Evolutionary conservation across 1,284 basidiomycete species (phyloP).

Genomic region (Somion occarium): DNA sequence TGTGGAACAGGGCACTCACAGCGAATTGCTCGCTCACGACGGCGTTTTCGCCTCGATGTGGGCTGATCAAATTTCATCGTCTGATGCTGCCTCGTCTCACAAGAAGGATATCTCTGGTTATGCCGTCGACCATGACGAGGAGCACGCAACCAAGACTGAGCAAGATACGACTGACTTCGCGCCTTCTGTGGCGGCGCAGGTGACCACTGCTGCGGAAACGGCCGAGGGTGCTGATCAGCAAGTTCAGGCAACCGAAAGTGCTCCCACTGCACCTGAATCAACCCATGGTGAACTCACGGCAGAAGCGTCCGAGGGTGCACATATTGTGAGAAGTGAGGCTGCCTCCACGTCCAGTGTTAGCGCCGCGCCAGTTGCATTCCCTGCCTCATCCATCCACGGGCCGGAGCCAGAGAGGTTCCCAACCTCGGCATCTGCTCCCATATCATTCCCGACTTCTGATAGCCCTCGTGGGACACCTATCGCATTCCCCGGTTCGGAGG

Average conservation of each 20-base stretch:
- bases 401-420: slow-evolving; percentile 17
- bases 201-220: slow-evolving; percentile 14
- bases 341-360: slow-evolving; percentile 25
- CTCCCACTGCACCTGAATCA: background rate
- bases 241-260: background rate
- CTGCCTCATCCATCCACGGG: slow-evolving; percentile 32
- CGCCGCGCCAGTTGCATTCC: slow-evolving; percentile 34
- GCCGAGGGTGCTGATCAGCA: slow-evolving; percentile 22
- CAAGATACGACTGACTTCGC: slow-evolving; percentile 12
- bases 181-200: slow-evolving; percentile 11
- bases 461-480: slow-evolving; percentile 22
- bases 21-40: slow-evolving; percentile 62
- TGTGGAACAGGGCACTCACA: slow-evolving; percentile 72
- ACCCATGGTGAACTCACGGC: slow-evolving; percentile 5
- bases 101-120: slow-evolving; percentile 40
- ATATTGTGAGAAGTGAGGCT: slow-evolving; percentile 11
- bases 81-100: slow-evolving; percentile 32
- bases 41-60: slow-evolving; percentile 80
- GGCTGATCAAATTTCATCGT: slow-evolving; percentile 69
- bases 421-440: slow-evolving; percentile 21
- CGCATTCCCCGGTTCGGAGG: slow-evolving; percentile 31
- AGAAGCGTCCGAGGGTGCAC: slow-evolving; percentile 1
- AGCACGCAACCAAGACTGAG: slow-evolving; percentile 21
- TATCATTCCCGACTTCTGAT: slow-evolving; percentile 24
- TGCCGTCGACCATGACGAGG: slow-evolving; percentile 26